These are phyloP conservation scores for Debaryomyces tyrocola DNA, from an alignment of 805 yeast species.

Conservation along the genomic window DNA sequence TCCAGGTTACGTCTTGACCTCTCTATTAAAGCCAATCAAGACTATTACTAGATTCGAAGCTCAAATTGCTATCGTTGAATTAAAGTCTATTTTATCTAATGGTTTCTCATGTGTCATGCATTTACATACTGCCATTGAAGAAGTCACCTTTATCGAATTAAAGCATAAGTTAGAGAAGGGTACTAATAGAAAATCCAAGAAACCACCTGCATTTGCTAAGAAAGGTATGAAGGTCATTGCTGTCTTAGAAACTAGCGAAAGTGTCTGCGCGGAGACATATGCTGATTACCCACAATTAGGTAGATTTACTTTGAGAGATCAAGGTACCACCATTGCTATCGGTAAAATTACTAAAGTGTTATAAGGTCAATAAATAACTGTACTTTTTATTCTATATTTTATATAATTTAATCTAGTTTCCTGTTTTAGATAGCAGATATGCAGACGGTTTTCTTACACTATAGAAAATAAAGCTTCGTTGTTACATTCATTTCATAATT, in stretches of 20 bases:
- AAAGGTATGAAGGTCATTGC: slow-evolving; percentile 99
- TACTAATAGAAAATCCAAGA: slow-evolving; percentile 93
- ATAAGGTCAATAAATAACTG: slow-evolving; percentile 25
- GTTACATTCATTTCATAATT: too few relatives aligned
- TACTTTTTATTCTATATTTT: not conserved
- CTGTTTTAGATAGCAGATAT: not conserved
- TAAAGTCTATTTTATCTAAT: slow-evolving; percentile 88
- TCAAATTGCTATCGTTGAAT: slow-evolving; percentile 94
- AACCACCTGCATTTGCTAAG: slow-evolving; percentile 97
- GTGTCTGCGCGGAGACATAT: slow-evolving; percentile 92
- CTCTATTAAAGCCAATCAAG: slow-evolving; percentile 83
- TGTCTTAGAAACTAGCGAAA: slow-evolving; percentile 76
- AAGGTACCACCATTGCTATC: slow-evolving; percentile 96
- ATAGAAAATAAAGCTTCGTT: too few relatives aligned
- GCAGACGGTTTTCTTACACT: too few relatives aligned
- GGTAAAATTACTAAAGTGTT: slow-evolving; percentile 94
- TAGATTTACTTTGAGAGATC: slow-evolving; percentile 97
- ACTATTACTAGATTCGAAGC: slow-evolving; percentile 92
- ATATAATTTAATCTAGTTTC: not conserved
- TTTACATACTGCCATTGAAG: slow-evolving; percentile 97
- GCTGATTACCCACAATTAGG: slow-evolving; percentile 94
- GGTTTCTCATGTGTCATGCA: slow-evolving; percentile 99
- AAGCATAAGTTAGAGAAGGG: slow-evolving; percentile 95
- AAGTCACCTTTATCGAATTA: slow-evolving; percentile 76
- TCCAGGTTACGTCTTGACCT: slow-evolving; percentile 88